Percentiles rank a stretch among this genome's conserved stretches.
phyloP scores from a whole-genome alignment of 2,329 filamentous ascomycete genomes.

The Colletotrichum paranaense region DNA sequence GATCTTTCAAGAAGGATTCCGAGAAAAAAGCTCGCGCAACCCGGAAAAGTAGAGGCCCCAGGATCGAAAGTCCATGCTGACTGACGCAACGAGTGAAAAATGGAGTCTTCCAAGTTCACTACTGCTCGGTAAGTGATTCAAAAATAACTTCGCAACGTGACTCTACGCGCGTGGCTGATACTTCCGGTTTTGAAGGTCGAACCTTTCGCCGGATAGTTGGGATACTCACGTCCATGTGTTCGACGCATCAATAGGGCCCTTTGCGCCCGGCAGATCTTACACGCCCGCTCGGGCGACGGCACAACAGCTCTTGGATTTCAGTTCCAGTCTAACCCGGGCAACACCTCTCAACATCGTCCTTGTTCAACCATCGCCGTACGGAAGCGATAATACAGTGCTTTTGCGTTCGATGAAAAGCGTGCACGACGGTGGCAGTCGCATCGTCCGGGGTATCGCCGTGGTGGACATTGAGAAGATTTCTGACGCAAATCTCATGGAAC shows the following conservation, averaged over 20 bases:
- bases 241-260: conserved; percentile 21
- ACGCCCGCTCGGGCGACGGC: conserved; percentile 23
- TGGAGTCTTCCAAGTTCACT: neutral
- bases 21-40: neutral
- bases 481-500: neutral
- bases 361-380: conserved; percentile 18
- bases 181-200: accelerated
- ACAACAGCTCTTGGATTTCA: neutral
- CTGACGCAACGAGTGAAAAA: neutral
- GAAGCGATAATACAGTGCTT: neutral
- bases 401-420: neutral
- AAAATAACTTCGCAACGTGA: too few relatives aligned
- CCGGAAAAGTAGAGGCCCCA: too few relatives aligned
- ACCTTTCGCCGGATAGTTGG: neutral
- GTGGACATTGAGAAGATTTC: neutral
- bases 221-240: conserved; percentile 36
- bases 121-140: neutral
- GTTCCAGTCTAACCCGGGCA: neutral
- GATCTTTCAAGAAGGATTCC: neutral
- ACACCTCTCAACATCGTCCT: neutral
- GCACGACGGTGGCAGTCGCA: neutral
- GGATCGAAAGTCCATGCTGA: too few relatives aligned
- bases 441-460: conserved; percentile 3
- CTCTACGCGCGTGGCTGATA: too few relatives aligned
- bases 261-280: conserved; percentile 13